These are phyloP conservation scores for Moricandia moricandioides DNA, from an alignment of 345 rosid genomes.

Conservation along the genomic window DNA sequence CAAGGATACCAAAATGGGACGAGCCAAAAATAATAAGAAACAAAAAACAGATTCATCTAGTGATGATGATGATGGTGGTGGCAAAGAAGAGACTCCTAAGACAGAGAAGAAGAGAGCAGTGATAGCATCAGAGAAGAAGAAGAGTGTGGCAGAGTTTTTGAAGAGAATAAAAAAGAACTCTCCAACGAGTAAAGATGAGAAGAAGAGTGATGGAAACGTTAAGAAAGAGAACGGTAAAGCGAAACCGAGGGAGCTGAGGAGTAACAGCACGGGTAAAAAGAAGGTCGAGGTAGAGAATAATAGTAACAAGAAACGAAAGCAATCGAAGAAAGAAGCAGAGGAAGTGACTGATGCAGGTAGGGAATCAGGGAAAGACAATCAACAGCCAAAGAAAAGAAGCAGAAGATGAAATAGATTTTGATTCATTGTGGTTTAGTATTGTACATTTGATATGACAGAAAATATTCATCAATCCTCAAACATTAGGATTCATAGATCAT, in stretches of 20 bases:
- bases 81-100: slow-evolving; percentile 33
- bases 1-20: slow-evolving; percentile 12
- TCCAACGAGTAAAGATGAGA: slow-evolving; percentile 30
- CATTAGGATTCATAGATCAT: slow-evolving; percentile 21
- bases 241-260: slow-evolving; percentile 45
- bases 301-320: slow-evolving; percentile 39
- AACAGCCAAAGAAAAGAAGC: slow-evolving; percentile 44
- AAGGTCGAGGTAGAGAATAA: slow-evolving; percentile 42
- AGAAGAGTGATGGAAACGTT: slow-evolving; percentile 32
- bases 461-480: slow-evolving; percentile 14
- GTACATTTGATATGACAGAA: slow-evolving; percentile 18
- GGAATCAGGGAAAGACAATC: slow-evolving; percentile 31
- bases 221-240: slow-evolving; percentile 37
- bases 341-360: slow-evolving; percentile 31
- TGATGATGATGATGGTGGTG: slow-evolving; percentile 8
- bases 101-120: slow-evolving; percentile 36
- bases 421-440: slow-evolving; percentile 9
- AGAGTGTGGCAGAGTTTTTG: slow-evolving; percentile 66
- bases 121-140: slow-evolving; percentile 46
- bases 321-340: slow-evolving; percentile 42
- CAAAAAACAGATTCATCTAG: slow-evolving; percentile 5
- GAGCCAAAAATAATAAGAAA: slow-evolving; percentile 18
- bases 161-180: slow-evolving; percentile 61
- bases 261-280: slow-evolving; percentile 32
- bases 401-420: slow-evolving; percentile 16